Percentiles rank a stretch among this genome's conserved stretches.
phyloP scores from a whole-genome alignment of 1,139 yeast genomes.

The Protomyces arabidopsidicola region DNA sequence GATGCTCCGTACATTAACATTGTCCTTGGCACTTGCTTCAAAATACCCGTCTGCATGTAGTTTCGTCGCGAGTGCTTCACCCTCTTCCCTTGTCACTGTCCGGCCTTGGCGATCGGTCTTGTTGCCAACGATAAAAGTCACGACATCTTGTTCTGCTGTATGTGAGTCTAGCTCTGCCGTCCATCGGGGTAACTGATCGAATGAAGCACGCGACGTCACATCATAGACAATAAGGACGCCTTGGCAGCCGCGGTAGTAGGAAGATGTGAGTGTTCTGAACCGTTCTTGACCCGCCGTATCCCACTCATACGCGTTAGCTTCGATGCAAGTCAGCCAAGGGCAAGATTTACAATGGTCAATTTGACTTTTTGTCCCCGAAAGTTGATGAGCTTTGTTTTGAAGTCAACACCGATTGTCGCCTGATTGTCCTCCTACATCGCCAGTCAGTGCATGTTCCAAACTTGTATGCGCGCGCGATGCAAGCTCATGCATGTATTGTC shows the following conservation, averaged over 20 bases:
- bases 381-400: conserved; percentile 17
- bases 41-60: conserved; percentile 13
- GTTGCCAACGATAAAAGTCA: conserved; percentile 18
- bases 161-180: conserved; percentile 13
- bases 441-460: background rate
- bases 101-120: conserved; percentile 25
- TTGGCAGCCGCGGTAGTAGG: conserved; percentile 24
- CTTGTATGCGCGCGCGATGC: background rate
- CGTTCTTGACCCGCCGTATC: conserved; percentile 26
- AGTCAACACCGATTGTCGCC: conserved; percentile 26
- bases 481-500: background rate
- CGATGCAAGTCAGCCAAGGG: no score
- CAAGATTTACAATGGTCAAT: conserved; percentile 5
- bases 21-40: conserved; percentile 18
- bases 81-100: conserved; percentile 12
- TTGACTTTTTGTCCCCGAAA: conserved; percentile 12
- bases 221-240: conserved; percentile 21
- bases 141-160: conserved; percentile 5
- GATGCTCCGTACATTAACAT: background rate
- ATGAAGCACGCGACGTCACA: conserved; percentile 18
- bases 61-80: conserved; percentile 1
- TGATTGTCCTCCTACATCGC: conserved; percentile 21
- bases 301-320: conserved; percentile 1
- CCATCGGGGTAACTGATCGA: conserved; percentile 24
- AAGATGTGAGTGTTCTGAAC: conserved; percentile 16